phyloP scores from a whole-genome alignment of 768 basidiomycete species.

The Termitomyces sp. region DNA sequence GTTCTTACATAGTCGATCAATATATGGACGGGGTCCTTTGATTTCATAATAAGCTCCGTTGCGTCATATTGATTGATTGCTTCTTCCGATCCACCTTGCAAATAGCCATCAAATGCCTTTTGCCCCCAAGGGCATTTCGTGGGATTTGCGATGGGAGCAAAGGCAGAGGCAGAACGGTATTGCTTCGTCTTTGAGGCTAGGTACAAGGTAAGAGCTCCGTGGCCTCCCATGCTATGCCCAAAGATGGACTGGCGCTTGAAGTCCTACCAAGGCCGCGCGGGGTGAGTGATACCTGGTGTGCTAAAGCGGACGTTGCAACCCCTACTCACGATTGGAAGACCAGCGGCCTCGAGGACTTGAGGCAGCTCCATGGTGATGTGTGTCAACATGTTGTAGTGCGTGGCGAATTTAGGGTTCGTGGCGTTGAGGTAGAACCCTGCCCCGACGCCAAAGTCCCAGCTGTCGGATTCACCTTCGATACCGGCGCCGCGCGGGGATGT shows the following conservation, averaged over 20 bases:
- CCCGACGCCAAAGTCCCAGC: conserved; percentile 92
- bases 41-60: conserved; percentile 66
- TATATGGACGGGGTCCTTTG: conserved; percentile 63
- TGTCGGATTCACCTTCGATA: conserved; percentile 69
- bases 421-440: conserved; percentile 98
- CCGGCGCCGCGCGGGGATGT: conserved; percentile 93
- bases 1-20: conserved; percentile 77
- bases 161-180: conserved; percentile 87
- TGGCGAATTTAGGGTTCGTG: conserved; percentile 64
- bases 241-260: conserved; percentile 79
- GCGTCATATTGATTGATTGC: conserved; percentile 76
- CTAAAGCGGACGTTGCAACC: not conserved
- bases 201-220: conserved; percentile 90
- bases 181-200: conserved; percentile 64
- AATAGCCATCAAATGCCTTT: conserved; percentile 86
- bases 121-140: conserved; percentile 85
- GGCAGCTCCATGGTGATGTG: conserved; percentile 85
- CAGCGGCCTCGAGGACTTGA: conserved; percentile 62
- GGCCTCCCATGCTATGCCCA: conserved; percentile 98
- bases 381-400: conserved; percentile 85
- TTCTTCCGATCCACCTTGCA: conserved; percentile 71
- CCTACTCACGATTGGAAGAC: conserved; percentile 67
- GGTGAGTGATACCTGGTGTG: not conserved
- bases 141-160: conserved; percentile 83
- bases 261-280: conserved; percentile 46